A percentile compares a stretch with the other conserved stretches of the same genome.
phyloP scores from a whole-genome alignment of 2,329 filamentous ascomycete genomes.

The Cercospora citrullina region DNA sequence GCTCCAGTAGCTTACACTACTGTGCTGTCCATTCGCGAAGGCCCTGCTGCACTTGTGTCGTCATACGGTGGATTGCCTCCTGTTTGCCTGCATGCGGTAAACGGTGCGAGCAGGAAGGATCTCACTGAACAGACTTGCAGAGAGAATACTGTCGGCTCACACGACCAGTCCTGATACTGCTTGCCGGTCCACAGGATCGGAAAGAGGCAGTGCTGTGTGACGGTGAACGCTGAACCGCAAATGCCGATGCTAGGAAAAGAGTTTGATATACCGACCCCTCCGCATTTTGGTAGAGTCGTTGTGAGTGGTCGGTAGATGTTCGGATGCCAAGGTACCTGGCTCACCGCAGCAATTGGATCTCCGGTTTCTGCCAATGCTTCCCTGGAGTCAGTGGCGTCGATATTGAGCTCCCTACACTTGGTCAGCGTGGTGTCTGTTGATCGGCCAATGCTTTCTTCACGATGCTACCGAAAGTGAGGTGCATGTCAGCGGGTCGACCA shows the following conservation, averaged over 20 bases:
- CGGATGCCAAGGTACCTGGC: slow-evolving; percentile 8
- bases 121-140: not conserved
- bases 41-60: not conserved
- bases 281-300: not conserved
- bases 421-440: not conserved
- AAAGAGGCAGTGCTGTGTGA: not conserved
- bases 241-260: not conserved
- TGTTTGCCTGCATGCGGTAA: not conserved
- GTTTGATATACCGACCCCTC: slow-evolving; percentile 10
- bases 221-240: not conserved
- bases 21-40: not conserved
- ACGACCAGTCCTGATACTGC: not conserved
- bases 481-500: not conserved
- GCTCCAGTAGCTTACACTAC: not conserved
- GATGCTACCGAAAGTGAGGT: not conserved
- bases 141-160: not conserved
- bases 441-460: slow-evolving; percentile 6
- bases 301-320: slow-evolving; percentile 8
- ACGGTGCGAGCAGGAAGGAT: not conserved
- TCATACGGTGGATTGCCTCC: not conserved
- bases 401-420: not conserved
- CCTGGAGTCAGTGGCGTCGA: not conserved
- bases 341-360: not conserved
- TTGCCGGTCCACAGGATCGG: not conserved
- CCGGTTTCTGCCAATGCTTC: not conserved